phyloP scores from a whole-genome alignment of 352 stramenopile genomes.

The Aphanomyces stellatus region DNA sequence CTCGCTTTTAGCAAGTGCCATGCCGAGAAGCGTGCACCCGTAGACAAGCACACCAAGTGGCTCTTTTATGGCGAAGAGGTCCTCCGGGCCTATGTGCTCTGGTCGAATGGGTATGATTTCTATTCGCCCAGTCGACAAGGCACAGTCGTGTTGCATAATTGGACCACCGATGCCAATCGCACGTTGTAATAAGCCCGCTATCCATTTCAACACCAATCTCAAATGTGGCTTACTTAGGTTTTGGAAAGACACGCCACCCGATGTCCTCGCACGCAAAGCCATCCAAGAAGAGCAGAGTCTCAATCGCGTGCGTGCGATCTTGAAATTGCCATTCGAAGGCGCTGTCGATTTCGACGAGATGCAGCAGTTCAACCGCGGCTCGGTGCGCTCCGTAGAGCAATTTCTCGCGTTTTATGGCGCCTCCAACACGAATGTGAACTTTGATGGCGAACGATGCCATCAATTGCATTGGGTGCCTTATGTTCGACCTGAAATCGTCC shows the following conservation, averaged over 20 bases:
- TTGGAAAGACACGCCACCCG: no score
- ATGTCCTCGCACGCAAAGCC: conserved; percentile 13
- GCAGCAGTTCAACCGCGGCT: conserved; percentile 45
- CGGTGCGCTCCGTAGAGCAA: neutral
- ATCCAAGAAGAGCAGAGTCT: conserved; percentile 40
- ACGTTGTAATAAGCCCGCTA: neutral
- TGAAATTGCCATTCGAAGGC: conserved; percentile 47
- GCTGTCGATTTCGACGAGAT: conserved; percentile 48
- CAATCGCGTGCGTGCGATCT: conserved; percentile 50
- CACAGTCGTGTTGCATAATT: conserved; percentile 69
- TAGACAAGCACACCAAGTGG: conserved; percentile 62
- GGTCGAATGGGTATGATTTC: conserved; percentile 82
- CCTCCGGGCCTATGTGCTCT: conserved; percentile 41
- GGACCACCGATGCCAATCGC: conserved; percentile 38
- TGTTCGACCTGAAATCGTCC: conserved; percentile 36
- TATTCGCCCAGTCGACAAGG: conserved; percentile 66
- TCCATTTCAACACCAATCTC: neutral
- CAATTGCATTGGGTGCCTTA: conserved; percentile 71
- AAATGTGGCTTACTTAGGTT: no score
- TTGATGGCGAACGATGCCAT: conserved; percentile 37
- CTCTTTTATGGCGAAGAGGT: conserved; percentile 88
- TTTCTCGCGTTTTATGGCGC: conserved; percentile 13
- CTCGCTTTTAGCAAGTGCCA: conserved; percentile 79
- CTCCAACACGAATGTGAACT: neutral
- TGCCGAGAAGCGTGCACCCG: conserved; percentile 68